Evolutionary conservation across 2,329 filamentous ascomycete genomes (phyloP).

Genomic region (Plectosphaerella plurivora): DNA sequence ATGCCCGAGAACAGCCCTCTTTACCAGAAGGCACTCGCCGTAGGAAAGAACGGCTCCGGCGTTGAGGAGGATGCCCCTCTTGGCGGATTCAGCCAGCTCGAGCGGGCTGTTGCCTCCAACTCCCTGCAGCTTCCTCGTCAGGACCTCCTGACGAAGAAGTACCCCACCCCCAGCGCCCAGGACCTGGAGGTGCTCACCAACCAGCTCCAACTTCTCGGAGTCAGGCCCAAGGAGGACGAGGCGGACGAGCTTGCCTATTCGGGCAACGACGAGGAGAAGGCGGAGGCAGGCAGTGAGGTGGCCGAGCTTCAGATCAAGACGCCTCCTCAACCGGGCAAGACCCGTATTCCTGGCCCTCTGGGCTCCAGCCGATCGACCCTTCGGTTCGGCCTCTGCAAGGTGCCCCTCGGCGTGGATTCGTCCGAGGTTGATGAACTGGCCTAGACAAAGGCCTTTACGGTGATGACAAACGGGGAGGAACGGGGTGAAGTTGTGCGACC

Average conservation of each 20-base stretch:
- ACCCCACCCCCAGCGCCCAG: conserved; percentile 39
- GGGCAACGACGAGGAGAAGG: not conserved
- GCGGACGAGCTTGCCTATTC: conserved; percentile 23
- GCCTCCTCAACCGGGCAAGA: conserved; percentile 1
- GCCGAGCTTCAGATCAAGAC: too few relatives aligned
- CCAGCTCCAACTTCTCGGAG: conserved; percentile 19
- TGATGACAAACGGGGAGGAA: too few relatives aligned
- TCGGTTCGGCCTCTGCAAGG: conserved; percentile 17
- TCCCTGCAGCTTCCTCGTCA: not conserved
- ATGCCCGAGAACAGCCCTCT: conserved; percentile 39
- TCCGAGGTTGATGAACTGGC: conserved; percentile 28
- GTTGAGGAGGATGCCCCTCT: not conserved
- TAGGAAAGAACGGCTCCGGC: not conserved
- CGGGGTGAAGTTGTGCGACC: too few relatives aligned
- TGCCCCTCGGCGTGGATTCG: conserved; percentile 15
- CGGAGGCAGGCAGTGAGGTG: too few relatives aligned
- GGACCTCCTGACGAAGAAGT: conserved; percentile 27
- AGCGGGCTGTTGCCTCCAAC: not conserved
- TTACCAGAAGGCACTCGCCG: conserved; percentile 26
- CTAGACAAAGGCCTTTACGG: not conserved
- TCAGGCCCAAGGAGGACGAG: conserved; percentile 9
- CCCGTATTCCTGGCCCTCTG: conserved; percentile 14
- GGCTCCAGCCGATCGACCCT: conserved; percentile 15
- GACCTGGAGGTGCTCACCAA: conserved; percentile 31
- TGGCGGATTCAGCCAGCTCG: not conserved